Evolutionary conservation across 192 early-diverging fungal genomes (phyloP), one percentile per base, ranked within the genome.

Genomic region (Umbelopsis vinacea): DNA sequence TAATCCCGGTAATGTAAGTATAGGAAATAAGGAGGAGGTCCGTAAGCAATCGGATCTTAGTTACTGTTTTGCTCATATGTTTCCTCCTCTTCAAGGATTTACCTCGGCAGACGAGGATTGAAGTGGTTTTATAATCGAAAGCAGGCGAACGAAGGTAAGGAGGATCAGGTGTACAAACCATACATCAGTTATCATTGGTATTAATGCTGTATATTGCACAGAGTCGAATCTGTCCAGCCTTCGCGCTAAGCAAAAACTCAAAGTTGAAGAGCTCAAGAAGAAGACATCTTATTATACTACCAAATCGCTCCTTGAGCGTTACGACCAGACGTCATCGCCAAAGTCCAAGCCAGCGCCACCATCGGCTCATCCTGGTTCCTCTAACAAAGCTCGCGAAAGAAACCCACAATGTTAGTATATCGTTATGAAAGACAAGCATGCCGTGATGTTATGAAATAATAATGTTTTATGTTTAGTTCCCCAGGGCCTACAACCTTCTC

Each of bases 241-340:
- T 52, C 71, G 82, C 43, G 81, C 82, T 15, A 75, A 92, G 68
- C 85, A 91, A 70, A 92, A 90, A 70, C 85, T 83, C 48, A 88
- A 92, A 78, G 79, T 98, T 17, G 95, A 98, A 69, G 97, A 96
- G 77, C 84, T 98, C 68, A 98, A 98, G 82, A 95, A 96, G 74
- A 96, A 94, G 78, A 96, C 95, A 0, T 89, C 92, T 1, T 98
- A 93, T 77, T 95, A 97, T 70, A 82, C 89, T 29, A 97, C 97
- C 46, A 94, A 97, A 78, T 91, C 78, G 19, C 82, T 98, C 29
- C 79, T 98, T 35, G 96, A 99, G 74, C 81, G 92, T 46, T 99
- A 95, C 80, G 95, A 96, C 68, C 67, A 78, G 46, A 74, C 77
- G 19, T 72, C 57, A 19, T 55, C 21, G 14, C 73, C 46, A 22